Evolutionary conservation across 2,329 filamentous ascomycete genomes (phyloP), one percentile per base, ranked within the genome.

Genomic region (Microsporum ferrugineum): DNA sequence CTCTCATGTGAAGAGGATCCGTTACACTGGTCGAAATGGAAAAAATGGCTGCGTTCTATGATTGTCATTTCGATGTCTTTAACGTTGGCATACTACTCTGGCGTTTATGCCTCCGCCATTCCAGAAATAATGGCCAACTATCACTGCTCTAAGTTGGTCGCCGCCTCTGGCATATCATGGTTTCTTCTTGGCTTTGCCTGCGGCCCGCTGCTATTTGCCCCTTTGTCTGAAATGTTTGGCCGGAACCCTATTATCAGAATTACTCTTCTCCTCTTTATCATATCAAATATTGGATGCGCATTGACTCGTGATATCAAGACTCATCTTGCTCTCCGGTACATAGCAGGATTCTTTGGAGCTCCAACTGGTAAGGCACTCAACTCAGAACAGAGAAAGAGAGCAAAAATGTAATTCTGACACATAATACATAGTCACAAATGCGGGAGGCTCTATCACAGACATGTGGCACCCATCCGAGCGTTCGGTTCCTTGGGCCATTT

Each of bases 241-340:
- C 77, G 83, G 5, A 71, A 80, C 39, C 72, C 78, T 83, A 5
- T 87, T 55, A 76, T 86, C 62, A 77, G 79, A 23, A 69, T 68
- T 1, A 79, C 82, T 60, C 87, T 84, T 65, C 68, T 77, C 8
- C 77, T 82, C 61, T 87, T 87, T 69, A 79, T 82, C 63, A 67
- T 80, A 0, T 86, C 82, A 75, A 81, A 82, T 53, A 78, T 88
- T 63, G 85, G 82, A 0, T 86, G 83, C 62, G 86, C 83, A 1
- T 72, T 87, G 2, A 77, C 82, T 0, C 79, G 80, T 0, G 73
- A 70, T 5, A 74, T 87, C 57, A 69, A 69, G 29, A 71, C 79
- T 34, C 77, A 86, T 56, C 79, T 85, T 49, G 76, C 78, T 1
- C 86, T 86, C 65, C 80, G 84, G 1, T 81, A 86, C 65, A 64